A percentile compares a stretch with the other conserved stretches of the same genome.
Conservation (phyloP, 164 flowering plant genomes). For the Tetracentron sinense region DNA sequence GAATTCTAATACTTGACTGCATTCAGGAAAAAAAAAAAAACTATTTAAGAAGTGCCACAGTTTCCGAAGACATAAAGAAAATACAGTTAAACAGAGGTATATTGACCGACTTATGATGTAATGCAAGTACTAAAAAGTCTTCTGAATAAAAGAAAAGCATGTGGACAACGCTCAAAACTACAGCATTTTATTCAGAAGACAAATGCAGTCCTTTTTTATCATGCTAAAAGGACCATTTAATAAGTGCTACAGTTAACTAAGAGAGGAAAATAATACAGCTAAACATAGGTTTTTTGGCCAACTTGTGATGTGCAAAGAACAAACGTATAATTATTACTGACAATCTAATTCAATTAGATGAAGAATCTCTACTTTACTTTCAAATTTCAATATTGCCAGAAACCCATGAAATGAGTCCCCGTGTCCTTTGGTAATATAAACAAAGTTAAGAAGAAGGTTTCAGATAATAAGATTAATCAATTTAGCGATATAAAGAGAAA, state of each 20-base stretch:
- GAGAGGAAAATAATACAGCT: no score
- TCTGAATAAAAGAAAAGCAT: background rate
- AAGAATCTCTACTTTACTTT: background rate
- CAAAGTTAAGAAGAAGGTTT: background rate
- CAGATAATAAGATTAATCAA: background rate
- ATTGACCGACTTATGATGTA: background rate
- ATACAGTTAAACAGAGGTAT: background rate
- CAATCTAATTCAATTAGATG: no score
- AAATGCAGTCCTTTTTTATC: background rate
- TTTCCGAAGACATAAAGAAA: background rate
- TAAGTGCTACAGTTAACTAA: background rate
- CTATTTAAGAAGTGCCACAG: slow-evolving; percentile 1
- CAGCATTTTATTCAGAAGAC: background rate
- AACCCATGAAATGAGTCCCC: background rate
- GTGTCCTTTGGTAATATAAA: background rate
- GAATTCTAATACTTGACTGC: slow-evolving; percentile 90
- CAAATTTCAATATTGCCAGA: background rate
- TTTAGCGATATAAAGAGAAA: background rate
- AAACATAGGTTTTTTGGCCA: no score
- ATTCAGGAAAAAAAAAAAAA: slow-evolving; percentile 25
- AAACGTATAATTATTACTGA: no score
- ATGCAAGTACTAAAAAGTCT: background rate
- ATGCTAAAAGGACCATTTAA: background rate
- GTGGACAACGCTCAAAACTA: background rate
- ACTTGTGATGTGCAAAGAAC: no score